These are phyloP conservation scores for Gymnopus androsaceus DNA, from an alignment of 1,284 basidiomycete species.

Conservation along the genomic window DNA sequence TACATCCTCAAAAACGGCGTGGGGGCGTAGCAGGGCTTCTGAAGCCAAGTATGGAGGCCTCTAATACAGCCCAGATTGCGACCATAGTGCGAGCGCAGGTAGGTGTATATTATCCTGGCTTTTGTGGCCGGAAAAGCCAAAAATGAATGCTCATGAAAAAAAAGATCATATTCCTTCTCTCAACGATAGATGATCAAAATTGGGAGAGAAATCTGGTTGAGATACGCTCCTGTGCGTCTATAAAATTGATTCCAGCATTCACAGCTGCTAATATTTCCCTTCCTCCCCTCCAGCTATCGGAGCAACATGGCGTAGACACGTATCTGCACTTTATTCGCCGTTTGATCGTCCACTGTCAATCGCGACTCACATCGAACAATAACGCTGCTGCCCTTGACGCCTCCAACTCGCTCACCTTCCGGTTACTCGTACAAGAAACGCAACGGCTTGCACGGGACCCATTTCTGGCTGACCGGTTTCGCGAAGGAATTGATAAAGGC, in stretches of 20 bases:
- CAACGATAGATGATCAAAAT: constrained; percentile 92
- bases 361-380: constrained; percentile 58
- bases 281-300: constrained; percentile 68
- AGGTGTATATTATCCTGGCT: too few species aligned
- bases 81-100: too few species aligned
- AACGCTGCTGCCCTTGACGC: constrained; percentile 66
- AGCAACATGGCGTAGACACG: constrained; percentile 92
- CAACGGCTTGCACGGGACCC: constrained; percentile 86
- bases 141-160: constrained; percentile 79
- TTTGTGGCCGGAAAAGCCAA: constrained; percentile 43
- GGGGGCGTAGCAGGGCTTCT: constrained; percentile 67
- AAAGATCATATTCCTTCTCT: constrained; percentile 91
- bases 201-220: constrained; percentile 90
- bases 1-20: constrained; percentile 65
- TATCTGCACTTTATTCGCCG: constrained; percentile 95
- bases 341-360: constrained; percentile 84
- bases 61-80: too few species aligned
- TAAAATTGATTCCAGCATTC: constrained; percentile 18
- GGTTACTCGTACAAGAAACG: constrained; percentile 83
- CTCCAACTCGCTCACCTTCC: constrained; percentile 74
- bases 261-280: constrained; percentile 21
- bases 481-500: constrained; percentile 83
- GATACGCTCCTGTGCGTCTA: constrained; percentile 81
- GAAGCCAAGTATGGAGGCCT: too few species aligned
- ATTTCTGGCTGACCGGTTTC: constrained; percentile 81